Evolutionary conservation across 805 yeast genomes (phyloP).

Genomic region (Schwanniomyces vanrijiae): DNA sequence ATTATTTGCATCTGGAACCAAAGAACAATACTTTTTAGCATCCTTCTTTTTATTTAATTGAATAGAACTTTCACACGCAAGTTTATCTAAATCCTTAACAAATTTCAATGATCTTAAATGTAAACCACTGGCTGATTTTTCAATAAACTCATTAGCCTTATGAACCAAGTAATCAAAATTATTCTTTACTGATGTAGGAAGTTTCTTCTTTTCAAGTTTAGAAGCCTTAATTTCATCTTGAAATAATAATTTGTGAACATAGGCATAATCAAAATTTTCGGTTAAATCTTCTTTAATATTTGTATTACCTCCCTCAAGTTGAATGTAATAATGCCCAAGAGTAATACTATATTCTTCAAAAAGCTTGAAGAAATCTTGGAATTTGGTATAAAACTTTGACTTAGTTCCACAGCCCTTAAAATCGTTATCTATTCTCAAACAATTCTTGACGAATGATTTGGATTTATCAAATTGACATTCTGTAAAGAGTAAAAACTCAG

Average conservation of each 20-base stretch:
- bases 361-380: constrained; percentile 37
- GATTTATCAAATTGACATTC: constrained; percentile 54
- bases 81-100: constrained; percentile 30
- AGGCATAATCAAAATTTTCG: constrained; percentile 21
- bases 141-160: constrained; percentile 30
- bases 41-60: constrained; percentile 18
- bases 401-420: constrained; percentile 54
- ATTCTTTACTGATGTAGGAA: constrained; percentile 37
- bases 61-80: constrained; percentile 42
- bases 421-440: constrained; percentile 80
- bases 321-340: constrained; percentile 24
- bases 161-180: constrained; percentile 43
- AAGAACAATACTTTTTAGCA: constrained; percentile 24
- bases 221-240: constrained; percentile 25
- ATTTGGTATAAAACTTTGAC: constrained; percentile 53
- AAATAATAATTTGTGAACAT: constrained; percentile 24
- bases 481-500: constrained; percentile 44
- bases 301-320: constrained; percentile 22
- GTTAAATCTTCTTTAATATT: constrained; percentile 12
- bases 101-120: constrained; percentile 20
- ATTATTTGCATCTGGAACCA: constrained; percentile 14
- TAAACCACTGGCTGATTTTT: constrained; percentile 9
- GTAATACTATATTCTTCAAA: constrained; percentile 47
- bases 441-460: constrained; percentile 54
- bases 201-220: constrained; percentile 20